A percentile compares a stretch with the other conserved stretches of the same genome.
These are phyloP conservation scores for Psidium friedrichsthalianum DNA, from an alignment of 345 rosid genomes.

Conservation along the genomic window DNA sequence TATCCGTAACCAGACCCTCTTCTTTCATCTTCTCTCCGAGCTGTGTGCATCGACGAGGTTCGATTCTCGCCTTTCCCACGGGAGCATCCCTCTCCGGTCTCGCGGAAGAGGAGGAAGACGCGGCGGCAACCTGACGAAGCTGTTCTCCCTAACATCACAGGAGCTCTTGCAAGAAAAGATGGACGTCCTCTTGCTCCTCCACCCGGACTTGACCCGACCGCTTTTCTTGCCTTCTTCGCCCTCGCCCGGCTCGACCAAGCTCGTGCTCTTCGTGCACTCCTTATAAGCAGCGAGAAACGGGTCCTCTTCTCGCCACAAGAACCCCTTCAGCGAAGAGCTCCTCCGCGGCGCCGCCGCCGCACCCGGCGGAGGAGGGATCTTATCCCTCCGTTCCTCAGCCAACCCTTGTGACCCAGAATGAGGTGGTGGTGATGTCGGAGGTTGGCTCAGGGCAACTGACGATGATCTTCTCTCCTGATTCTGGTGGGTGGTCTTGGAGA, in stretches of 20 bases:
- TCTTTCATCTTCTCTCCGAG: not conserved
- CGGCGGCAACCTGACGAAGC: constrained; percentile 17
- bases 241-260: not conserved
- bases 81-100: constrained; percentile 1
- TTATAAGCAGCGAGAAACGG: constrained; percentile 59
- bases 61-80: not conserved
- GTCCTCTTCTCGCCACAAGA: constrained; percentile 33
- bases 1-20: not conserved
- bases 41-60: not conserved
- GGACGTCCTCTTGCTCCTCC: constrained; percentile 12
- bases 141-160: constrained; percentile 35
- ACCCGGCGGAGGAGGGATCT: constrained; percentile 9
- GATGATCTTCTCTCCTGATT: not conserved
- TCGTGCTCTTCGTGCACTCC: constrained; percentile 39
- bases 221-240: constrained; percentile 3
- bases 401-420: not conserved
- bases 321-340: constrained; percentile 26
- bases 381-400: not conserved
- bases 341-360: constrained; percentile 12
- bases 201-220: not conserved
- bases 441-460: not conserved
- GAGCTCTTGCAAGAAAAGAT: constrained; percentile 45
- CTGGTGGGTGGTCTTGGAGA: constrained; percentile 29
- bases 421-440: not conserved
- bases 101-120: constrained; percentile 35